These are phyloP conservation scores for Citropsis articulata DNA, from an alignment of 345 rosid genomes.

Conservation along the genomic window DNA sequence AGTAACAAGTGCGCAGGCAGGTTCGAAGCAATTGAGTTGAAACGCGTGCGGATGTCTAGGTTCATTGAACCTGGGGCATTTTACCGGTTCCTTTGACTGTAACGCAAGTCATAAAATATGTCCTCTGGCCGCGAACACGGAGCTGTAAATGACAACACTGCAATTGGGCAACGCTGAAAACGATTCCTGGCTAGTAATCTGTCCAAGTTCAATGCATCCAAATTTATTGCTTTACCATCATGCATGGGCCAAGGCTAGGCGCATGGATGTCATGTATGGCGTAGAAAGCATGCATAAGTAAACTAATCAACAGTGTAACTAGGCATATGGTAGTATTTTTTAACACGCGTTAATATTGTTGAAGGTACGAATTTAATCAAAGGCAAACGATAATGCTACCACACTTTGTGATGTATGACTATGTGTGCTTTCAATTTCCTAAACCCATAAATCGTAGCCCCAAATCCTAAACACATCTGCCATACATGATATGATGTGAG, in stretches of 20 bases:
- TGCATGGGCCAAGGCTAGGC: neutral
- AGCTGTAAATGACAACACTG: neutral
- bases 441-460: no score
- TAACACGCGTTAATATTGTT: no score
- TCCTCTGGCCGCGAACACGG: neutral
- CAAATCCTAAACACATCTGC: no score
- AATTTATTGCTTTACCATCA: neutral
- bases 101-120: neutral
- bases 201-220: slow-evolving; percentile 24
- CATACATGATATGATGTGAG: neutral
- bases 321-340: no score
- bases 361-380: no score
- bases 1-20: neutral
- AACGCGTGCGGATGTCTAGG: neutral
- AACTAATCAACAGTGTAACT: no score
- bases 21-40: neutral
- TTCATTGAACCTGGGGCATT: slow-evolving; percentile 11
- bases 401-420: no score
- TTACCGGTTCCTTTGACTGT: neutral
- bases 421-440: no score
- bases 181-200: neutral
- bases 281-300: no score
- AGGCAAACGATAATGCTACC: no score
- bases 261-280: neutral
- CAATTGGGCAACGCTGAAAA: neutral